phyloP scores from a whole-genome alignment of 805 yeast species.

The Ascoidea rubescens region DNA sequence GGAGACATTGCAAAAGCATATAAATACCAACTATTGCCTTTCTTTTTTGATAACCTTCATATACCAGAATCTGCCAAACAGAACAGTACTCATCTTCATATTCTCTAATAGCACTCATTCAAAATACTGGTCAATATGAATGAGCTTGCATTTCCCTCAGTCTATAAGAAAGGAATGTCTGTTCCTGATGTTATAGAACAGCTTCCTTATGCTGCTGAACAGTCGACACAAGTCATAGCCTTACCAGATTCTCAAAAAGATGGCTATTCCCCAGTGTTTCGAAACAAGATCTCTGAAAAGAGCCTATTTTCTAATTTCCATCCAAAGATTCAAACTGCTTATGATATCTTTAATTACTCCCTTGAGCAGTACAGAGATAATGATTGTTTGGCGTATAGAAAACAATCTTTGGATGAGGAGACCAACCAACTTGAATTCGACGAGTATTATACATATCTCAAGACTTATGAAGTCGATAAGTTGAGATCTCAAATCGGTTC shows the following conservation, averaged over 20 bases:
- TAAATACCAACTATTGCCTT: no score
- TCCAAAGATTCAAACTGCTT: slow-evolving; percentile 22
- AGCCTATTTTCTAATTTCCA: slow-evolving; percentile 12
- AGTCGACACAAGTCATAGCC: no score
- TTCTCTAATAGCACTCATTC: no score
- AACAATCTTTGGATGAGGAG: slow-evolving; percentile 3
- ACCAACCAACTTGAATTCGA: slow-evolving; percentile 8
- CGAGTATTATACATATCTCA: slow-evolving; percentile 14
- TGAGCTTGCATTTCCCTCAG: no score
- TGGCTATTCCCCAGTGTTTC: slow-evolving; percentile 38
- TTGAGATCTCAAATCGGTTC: slow-evolving; percentile 4
- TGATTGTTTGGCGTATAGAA: slow-evolving; percentile 21
- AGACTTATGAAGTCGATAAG: slow-evolving; percentile 12
- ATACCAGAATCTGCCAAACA: no score
- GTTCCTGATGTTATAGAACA: not conserved
- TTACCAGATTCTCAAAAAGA: slow-evolving; percentile 21
- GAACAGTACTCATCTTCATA: no score
- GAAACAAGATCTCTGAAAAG: slow-evolving; percentile 26
- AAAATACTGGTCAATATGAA: no score
- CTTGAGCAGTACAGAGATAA: slow-evolving; percentile 11
- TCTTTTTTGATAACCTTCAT: no score
- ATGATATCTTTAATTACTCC: slow-evolving; percentile 18
- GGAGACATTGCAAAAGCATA: no score
- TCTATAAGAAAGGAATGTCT: not conserved
- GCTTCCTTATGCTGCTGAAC: not conserved